phyloP scores from a whole-genome alignment of 495 filamentous ascomycete genomes.

The Cercophora samala region DNA sequence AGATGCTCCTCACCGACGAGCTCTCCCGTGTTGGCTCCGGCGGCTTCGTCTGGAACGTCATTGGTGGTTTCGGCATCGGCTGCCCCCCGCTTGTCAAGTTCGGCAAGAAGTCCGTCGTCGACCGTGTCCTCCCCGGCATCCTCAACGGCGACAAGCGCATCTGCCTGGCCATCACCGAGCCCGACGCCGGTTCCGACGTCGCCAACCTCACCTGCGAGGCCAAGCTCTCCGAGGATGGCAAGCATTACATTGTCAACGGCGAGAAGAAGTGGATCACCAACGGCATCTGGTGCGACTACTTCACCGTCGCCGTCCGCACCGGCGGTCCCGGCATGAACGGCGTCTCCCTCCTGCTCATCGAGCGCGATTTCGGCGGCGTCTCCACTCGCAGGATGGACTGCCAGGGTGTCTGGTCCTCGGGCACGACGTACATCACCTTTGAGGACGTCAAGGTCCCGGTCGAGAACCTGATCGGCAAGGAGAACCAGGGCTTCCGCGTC shows the following conservation, averaged over 20 bases:
- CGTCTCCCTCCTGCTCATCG: constrained; percentile 81
- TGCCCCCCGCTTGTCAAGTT: constrained; percentile 88
- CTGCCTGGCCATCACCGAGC: constrained; percentile 61
- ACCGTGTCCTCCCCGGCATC: constrained; percentile 73
- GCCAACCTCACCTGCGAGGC: constrained; percentile 94
- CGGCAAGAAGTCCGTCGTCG: constrained; percentile 83
- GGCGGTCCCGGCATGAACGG: constrained; percentile 85
- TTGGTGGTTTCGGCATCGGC: constrained; percentile 93
- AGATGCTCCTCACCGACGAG: constrained; percentile 92
- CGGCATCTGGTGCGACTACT: constrained; percentile 94
- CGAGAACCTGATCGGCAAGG: constrained; percentile 94
- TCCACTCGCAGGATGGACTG: constrained; percentile 95
- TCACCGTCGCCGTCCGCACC: constrained; percentile 93
- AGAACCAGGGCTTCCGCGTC: constrained; percentile 98
- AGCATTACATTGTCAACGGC: constrained; percentile 98
- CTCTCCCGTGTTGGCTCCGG: constrained; percentile 82
- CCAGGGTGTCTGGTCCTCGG: constrained; percentile 92
- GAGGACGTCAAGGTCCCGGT: constrained; percentile 98
- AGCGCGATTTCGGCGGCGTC: constrained; percentile 72
- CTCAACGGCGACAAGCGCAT: constrained; percentile 92
- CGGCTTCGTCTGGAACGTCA: constrained; percentile 96
- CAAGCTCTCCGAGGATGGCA: constrained; percentile 87
- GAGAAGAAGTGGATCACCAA: constrained; percentile 99
- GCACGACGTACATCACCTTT: constrained; percentile 95
- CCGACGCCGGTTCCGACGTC: constrained; percentile 68